Evolutionary conservation across 768 basidiomycete genomes (phyloP), one percentile per base, ranked within the genome.

Genomic region (Suillus bovinus): DNA sequence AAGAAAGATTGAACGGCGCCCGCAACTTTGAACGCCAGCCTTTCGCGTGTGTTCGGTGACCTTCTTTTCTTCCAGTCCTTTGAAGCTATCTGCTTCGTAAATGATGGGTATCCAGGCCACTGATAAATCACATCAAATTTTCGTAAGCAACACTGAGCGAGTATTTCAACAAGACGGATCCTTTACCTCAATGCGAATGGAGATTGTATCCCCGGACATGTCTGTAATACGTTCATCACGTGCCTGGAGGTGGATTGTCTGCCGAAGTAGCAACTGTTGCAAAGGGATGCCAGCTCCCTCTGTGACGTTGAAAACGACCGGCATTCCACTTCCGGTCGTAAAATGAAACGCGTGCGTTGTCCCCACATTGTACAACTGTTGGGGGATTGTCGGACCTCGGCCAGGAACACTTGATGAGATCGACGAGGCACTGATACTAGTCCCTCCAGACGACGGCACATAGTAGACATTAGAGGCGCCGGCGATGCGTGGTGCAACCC

Each of bases 101-200:
- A 91, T 61, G 83, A 82, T 58, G 81, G 77, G 69, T 92, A 92
- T 4, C 90, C 90, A 20, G 89, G 90, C 90, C 90, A 93, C 90
- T 91, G 66, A 44, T 60, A 58, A 54, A 44, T 22, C 39, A 56
- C 59, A 57, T 60, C 31, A 66, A 10, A 61, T 34, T 55, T 57
- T 61, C 62, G 63, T 62, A 27, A 56, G 55, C 17, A 56, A 39
- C 36, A 10, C 36, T 7, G 17, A 22, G 16, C 24, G 10, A 6
- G 8, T 42, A 65, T 20, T 64, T 59, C 54, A 41, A 58, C 57
- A 61, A 33, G 16, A 53, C 33, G 41, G 20, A 54, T 46, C 59
- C 42, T 22, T 71, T 62, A 90, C 90, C 79, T 87, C 86, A 27
- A 91, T 77, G 46, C 90, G 84, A 55, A 92, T 84, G 2, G 89